Evolutionary conservation across 2,329 filamentous ascomycete species (phyloP), one percentile per base, ranked within the genome.

Genomic region (Fusarium sp.): DNA sequence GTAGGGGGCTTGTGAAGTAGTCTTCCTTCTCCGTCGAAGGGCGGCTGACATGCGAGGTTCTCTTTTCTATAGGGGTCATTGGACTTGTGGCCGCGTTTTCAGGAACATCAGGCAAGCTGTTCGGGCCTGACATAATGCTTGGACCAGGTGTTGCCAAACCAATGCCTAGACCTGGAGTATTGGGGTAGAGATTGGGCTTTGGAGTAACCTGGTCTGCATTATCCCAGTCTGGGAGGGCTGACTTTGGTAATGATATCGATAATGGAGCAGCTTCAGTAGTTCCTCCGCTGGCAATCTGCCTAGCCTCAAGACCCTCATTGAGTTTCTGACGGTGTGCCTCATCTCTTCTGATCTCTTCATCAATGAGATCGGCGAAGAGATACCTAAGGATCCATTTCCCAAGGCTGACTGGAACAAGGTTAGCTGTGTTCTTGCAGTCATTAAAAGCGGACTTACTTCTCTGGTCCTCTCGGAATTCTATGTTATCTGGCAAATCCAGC

Each of bases 301-400:
- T 86, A 76, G 91, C 90, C 69, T 91, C 89, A 9, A 89, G 85
- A 22, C 83, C 86, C 38, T 90, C 88, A 57, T 94, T 89, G 13
- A 97, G 83, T 50, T 89, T 88, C 48, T 90, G 86, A n/a, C 95
- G 90, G 79, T 93, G 91, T 1, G 83, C 85, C 77, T 93, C 91
- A 78, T 99, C 96, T 58, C 94, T 90, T 72, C 89, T 91, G 74
- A 97, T 93, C 80, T 98, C 94, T 80, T 98, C 95, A 68, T 97
- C 93, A 60, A 99, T 92, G 45, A 98, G 86, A 61, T 93, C 92
- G 15, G 92, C 91, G 83, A 99, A 99, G 1, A 99, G 87, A 81
- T 98, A 97, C 38, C 96, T 90, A 67, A 99, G 84, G 50, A 98
- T 91, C 96, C 96, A 99, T 85, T 97, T 97, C 14, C 96, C 96